Conservation (phyloP, 2,329 filamentous ascomycete genomes). For the Diaporthe citri region DNA sequence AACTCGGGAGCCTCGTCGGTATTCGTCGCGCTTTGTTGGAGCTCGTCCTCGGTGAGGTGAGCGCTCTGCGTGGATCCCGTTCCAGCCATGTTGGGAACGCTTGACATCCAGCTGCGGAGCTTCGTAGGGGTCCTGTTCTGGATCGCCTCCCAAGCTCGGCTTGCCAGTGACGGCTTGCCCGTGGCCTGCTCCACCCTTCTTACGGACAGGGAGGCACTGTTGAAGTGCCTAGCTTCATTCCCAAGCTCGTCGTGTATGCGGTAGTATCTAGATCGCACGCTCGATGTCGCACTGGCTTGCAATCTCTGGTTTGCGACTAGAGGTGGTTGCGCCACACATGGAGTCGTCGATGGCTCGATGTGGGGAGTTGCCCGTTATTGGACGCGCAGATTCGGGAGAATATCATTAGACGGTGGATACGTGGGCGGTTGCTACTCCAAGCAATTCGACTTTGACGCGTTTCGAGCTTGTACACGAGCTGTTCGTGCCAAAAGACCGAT, state of each 20-base stretch:
- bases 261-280: background rate
- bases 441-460: constrained; percentile 1
- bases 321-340: constrained; percentile 31
- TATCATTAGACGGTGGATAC: background rate
- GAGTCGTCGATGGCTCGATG: constrained; percentile 6
- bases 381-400: constrained; percentile 26
- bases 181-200: constrained; percentile 38
- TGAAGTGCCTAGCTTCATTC: constrained; percentile 35
- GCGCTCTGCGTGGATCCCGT: constrained; percentile 59
- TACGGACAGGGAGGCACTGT: constrained; percentile 33
- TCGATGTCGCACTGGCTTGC: background rate
- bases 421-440: background rate
- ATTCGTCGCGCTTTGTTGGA: constrained; percentile 67
- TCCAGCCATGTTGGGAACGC: constrained; percentile 42
- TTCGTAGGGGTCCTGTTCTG: constrained; percentile 27
- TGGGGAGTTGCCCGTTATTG: constrained; percentile 26
- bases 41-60: constrained; percentile 69
- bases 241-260: background rate
- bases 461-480: background rate
- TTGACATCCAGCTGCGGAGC: constrained; percentile 14
- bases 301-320: constrained; percentile 30
- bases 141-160: constrained; percentile 26
- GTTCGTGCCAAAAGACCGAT: background rate
- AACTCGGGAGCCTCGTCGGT: constrained; percentile 60
- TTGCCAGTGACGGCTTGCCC: constrained; percentile 25